These are phyloP conservation scores for Neurospora intermedia DNA, from an alignment of 495 filamentous ascomycete species.

Conservation along the genomic window DNA sequence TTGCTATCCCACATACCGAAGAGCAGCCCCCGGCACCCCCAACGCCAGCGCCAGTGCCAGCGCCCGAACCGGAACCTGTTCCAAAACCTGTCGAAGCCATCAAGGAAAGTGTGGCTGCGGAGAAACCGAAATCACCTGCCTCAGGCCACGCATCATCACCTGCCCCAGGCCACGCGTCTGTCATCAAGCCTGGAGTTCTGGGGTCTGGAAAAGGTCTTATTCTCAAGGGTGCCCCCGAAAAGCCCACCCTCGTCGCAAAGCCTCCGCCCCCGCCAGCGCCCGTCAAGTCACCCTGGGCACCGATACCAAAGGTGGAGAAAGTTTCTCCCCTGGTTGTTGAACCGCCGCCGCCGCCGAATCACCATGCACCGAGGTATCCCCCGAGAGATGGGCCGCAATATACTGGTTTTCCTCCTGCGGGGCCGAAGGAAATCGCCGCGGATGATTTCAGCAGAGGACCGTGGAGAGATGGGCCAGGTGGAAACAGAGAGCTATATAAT, in stretches of 20 bases:
- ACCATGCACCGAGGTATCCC: conserved; percentile 19
- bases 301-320: conserved; percentile 74
- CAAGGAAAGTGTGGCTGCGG: conserved; percentile 14
- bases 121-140: conserved; percentile 30
- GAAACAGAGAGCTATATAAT: conserved; percentile 76
- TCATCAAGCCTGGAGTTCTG: conserved; percentile 32
- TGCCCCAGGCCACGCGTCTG: conserved; percentile 26
- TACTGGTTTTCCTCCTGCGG: conserved; percentile 27
- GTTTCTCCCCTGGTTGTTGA: conserved; percentile 57
- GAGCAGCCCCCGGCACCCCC: conserved; percentile 32
- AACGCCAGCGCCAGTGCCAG: conserved; percentile 6
- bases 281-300: conserved; percentile 83
- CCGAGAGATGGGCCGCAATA: conserved; percentile 17
- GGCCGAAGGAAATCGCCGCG: conserved; percentile 72
- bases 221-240: conserved; percentile 58
- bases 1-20: conserved; percentile 58
- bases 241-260: conserved; percentile 68
- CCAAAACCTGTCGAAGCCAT: background rate
- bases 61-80: conserved; percentile 12
- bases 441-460: conserved; percentile 80
- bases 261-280: conserved; percentile 60
- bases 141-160: conserved; percentile 28
- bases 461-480: conserved; percentile 59
- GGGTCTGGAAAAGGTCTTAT: conserved; percentile 45
- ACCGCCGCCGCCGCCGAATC: conserved; percentile 7